A percentile compares a stretch with the other conserved stretches of the same genome.
These are phyloP conservation scores for Botryotinia calthae DNA, from an alignment of 2,329 filamentous ascomycete genomes.

Conservation along the genomic window DNA sequence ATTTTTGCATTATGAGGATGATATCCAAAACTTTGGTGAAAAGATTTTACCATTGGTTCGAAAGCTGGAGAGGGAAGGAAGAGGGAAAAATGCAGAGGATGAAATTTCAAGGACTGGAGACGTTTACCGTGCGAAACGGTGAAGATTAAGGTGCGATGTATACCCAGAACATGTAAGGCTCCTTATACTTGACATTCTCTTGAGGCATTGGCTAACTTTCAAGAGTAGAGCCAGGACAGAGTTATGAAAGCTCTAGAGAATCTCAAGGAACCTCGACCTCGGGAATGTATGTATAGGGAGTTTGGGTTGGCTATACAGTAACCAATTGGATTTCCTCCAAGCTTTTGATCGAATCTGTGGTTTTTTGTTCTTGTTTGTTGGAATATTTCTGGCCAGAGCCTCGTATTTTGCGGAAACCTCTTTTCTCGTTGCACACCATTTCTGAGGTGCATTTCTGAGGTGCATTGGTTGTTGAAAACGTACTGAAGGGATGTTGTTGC, in stretches of 20 bases:
- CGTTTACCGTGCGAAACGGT: constrained; percentile 41
- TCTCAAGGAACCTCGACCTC: constrained; percentile 1
- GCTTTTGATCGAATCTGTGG: not conserved
- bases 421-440: not conserved
- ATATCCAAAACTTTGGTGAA: constrained; percentile 49
- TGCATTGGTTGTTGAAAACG: not conserved
- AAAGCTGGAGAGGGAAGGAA: constrained; percentile 47
- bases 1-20: constrained; percentile 53
- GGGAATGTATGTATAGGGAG: not conserved
- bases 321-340: not conserved
- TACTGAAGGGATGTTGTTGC: not conserved
- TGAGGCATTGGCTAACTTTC: not conserved
- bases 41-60: constrained; percentile 49
- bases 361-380: not conserved
- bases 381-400: not conserved
- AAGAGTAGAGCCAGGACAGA: not conserved
- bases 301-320: not conserved
- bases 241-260: not conserved
- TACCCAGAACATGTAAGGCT: not conserved
- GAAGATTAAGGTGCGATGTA: not conserved
- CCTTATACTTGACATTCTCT: not conserved
- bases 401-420: not conserved
- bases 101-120: constrained; percentile 49
- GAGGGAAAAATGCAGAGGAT: constrained; percentile 47
- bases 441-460: not conserved